Evolutionary conservation across 108 stramenopile genomes (phyloP).

Genomic region (Bacterosira constricta): DNA sequence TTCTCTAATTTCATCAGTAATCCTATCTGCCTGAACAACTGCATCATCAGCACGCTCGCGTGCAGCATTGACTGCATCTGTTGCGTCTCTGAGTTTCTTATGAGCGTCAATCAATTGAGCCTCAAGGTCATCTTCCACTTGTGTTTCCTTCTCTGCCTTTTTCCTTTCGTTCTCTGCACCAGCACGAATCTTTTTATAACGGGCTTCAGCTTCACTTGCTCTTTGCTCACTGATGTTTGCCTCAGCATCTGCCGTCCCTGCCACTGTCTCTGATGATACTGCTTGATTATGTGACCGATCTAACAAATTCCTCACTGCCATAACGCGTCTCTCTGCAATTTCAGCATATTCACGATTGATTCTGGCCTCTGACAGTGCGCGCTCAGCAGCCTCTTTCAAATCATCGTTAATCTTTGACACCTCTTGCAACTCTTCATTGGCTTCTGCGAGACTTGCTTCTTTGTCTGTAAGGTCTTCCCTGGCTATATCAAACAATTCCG

Average conservation of each 20-base stretch:
- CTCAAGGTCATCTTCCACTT: slow-evolving; percentile 70
- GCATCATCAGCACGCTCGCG: slow-evolving; percentile 55
- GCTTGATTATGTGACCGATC: slow-evolving; percentile 56
- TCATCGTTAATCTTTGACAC: slow-evolving; percentile 45
- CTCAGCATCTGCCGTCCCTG: slow-evolving; percentile 78
- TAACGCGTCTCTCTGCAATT: slow-evolving; percentile 53
- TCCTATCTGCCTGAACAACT: slow-evolving; percentile 50
- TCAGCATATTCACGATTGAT: slow-evolving; percentile 71
- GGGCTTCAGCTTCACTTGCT: slow-evolving; percentile 70
- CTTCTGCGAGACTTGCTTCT: slow-evolving; percentile 57
- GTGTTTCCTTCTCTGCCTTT: slow-evolving; percentile 68
- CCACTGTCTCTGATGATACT: slow-evolving; percentile 71
- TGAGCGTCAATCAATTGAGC: slow-evolving; percentile 49
- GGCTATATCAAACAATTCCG: slow-evolving; percentile 55
- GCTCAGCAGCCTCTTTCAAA: slow-evolving; percentile 54
- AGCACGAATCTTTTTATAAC: slow-evolving; percentile 60
- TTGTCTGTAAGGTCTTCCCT: slow-evolving; percentile 52
- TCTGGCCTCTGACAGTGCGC: slow-evolving; percentile 63
- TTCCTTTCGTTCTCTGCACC: slow-evolving; percentile 62
- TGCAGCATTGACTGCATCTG: slow-evolving; percentile 41
- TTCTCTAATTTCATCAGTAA: slow-evolving; percentile 64
- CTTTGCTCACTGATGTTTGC: slow-evolving; percentile 84
- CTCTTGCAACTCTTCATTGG: slow-evolving; percentile 52
- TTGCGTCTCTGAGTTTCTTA: slow-evolving; percentile 39
- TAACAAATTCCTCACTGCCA: slow-evolving; percentile 56